phyloP scores from a whole-genome alignment of 164 flowering plant genomes.

The Kingdonia uniflora region DNA sequence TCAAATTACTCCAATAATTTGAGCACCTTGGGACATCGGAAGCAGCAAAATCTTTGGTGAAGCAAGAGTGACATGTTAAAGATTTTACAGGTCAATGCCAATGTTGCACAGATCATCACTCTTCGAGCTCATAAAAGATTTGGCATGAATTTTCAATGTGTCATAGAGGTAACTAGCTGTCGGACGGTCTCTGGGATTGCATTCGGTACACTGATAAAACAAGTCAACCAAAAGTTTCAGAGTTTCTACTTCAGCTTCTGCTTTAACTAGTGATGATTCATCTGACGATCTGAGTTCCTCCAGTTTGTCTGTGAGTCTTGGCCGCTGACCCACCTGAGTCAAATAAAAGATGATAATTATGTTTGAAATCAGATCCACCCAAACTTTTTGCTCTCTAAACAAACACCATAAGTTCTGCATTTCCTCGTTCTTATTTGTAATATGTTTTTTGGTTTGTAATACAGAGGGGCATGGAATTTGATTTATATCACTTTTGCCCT shows the following conservation, averaged over 20 bases:
- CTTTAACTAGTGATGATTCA: conserved; percentile 2
- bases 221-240: conserved; percentile 46
- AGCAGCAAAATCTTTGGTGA: not conserved
- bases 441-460: too few species aligned
- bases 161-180: conserved; percentile 50
- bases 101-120: not conserved
- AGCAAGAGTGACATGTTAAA: not conserved
- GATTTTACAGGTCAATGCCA: not conserved
- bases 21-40: too few species aligned
- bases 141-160: conserved; percentile 18
- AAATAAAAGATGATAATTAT: not conserved
- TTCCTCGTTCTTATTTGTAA: too few species aligned
- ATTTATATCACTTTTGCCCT: too few species aligned
- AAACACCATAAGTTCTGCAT: not conserved
- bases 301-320: conserved; percentile 48
- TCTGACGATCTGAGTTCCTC: conserved; percentile 26
- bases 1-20: too few species aligned
- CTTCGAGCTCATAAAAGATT: not conserved
- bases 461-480: too few species aligned
- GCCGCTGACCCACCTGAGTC: conserved; percentile 58
- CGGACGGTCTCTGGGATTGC: conserved; percentile 61
- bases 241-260: conserved; percentile 28
- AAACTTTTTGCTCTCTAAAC: not conserved
- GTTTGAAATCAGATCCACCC: not conserved
- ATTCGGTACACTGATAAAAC: conserved; percentile 50